Percentiles rank a stretch among this genome's conserved stretches.
These are phyloP conservation scores for Ampelocalamus luodianensis DNA, from an alignment of 176 grass and related monocot genomes.

Conservation along the genomic window DNA sequence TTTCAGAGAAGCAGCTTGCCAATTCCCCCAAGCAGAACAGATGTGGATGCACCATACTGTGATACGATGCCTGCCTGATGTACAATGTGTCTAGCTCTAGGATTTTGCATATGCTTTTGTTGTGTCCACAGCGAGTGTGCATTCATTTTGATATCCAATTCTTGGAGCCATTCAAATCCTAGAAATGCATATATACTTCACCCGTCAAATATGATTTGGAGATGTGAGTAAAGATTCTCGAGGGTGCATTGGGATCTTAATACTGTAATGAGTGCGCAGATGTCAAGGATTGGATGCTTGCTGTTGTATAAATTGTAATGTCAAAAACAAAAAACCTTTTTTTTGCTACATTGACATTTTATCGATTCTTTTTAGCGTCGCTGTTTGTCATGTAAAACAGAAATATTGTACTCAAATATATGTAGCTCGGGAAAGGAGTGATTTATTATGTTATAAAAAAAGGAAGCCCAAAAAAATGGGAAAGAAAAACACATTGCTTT, in stretches of 20 bases:
- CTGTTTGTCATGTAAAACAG: conserved; percentile 41
- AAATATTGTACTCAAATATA: conserved; percentile 47
- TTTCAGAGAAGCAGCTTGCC: conserved; percentile 69
- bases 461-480: not conserved
- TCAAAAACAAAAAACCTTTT: not conserved
- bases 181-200: conserved; percentile 19
- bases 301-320: conserved; percentile 63
- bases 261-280: conserved; percentile 34
- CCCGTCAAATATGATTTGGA: conserved; percentile 22
- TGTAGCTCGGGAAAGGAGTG: conserved; percentile 36
- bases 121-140: conserved; percentile 45
- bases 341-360: conserved; percentile 37
- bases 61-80: conserved; percentile 41
- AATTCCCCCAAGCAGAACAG: conserved; percentile 63
- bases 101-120: conserved; percentile 41
- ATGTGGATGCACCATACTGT: conserved; percentile 81
- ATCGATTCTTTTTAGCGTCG: conserved; percentile 56
- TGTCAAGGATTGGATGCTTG: conserved; percentile 52
- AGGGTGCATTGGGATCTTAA: conserved; percentile 8
- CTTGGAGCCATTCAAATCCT: conserved; percentile 42
- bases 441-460: conserved; percentile 13
- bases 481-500: not conserved
- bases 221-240: conserved; percentile 39
- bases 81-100: conserved; percentile 50
- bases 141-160: conserved; percentile 61